These are phyloP conservation scores for Tilletia walkeri DNA, from an alignment of 1,284 basidiomycete species.

Conservation along the genomic window DNA sequence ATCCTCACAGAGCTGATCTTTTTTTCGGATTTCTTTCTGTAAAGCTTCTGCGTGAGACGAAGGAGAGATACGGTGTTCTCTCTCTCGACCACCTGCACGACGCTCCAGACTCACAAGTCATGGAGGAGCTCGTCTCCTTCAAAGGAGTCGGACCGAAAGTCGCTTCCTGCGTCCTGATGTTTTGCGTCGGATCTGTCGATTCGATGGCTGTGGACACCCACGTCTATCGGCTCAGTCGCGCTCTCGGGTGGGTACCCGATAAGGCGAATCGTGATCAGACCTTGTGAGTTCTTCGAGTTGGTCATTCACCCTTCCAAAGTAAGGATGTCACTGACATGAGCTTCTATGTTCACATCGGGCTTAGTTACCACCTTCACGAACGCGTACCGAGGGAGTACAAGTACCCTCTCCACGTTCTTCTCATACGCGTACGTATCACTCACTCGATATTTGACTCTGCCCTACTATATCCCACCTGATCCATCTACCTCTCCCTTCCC, in stretches of 20 bases:
- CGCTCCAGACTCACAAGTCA: slow-evolving; percentile 64
- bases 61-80: slow-evolving; percentile 32
- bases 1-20: neutral
- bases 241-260: slow-evolving; percentile 71
- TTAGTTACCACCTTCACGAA: slow-evolving; percentile 66
- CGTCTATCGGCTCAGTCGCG: slow-evolving; percentile 64
- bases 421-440: slow-evolving; percentile 50
- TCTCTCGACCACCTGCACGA: slow-evolving; percentile 58
- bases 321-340: neutral
- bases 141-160: slow-evolving; percentile 72
- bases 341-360: neutral
- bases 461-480: neutral
- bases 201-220: slow-evolving; percentile 75
- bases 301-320: neutral
- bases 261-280: slow-evolving; percentile 64
- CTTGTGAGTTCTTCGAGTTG: slow-evolving; percentile 15
- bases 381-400: slow-evolving; percentile 67
- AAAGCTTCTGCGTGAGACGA: slow-evolving; percentile 30
- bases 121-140: slow-evolving; percentile 60
- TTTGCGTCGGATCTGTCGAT: slow-evolving; percentile 67
- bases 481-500: slow-evolving; percentile 41
- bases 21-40: neutral
- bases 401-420: slow-evolving; percentile 70
- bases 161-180: slow-evolving; percentile 73
- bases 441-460: neutral